phyloP scores from a whole-genome alignment of 805 yeast genomes.

The Starmerella sp. region DNA sequence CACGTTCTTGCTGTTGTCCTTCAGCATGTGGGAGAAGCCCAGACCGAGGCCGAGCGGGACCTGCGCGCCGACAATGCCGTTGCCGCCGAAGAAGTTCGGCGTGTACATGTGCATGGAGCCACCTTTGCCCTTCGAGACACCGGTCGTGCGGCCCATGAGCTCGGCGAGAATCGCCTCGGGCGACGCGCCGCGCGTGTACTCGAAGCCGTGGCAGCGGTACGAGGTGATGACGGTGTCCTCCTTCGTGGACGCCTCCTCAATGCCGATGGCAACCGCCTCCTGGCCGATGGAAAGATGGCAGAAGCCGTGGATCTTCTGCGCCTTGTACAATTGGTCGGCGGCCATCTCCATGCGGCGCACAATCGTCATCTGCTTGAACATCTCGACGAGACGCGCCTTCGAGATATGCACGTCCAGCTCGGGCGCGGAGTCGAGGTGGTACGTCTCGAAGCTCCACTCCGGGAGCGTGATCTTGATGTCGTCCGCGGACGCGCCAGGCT shows the following conservation, averaged over 20 bases:
- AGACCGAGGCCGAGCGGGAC: slow-evolving; percentile 97
- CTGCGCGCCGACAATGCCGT: slow-evolving; percentile 99
- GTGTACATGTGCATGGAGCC: slow-evolving; percentile 99
- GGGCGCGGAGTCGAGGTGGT: slow-evolving; percentile 58
- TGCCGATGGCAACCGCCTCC: slow-evolving; percentile 98
- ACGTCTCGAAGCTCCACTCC: slow-evolving; percentile 73
- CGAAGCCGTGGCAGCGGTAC: slow-evolving; percentile 98
- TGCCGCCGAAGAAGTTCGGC: slow-evolving; percentile 94
- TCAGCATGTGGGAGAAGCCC: slow-evolving; percentile 96
- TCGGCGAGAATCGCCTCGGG: slow-evolving; percentile 87
- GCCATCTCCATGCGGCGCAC: slow-evolving; percentile 97
- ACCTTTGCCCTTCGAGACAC: slow-evolving; percentile 96
- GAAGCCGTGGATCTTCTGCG: slow-evolving; percentile 97
- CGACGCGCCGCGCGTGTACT: slow-evolving; percentile 90
- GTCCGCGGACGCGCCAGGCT: slow-evolving; percentile 16
- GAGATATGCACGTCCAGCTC: slow-evolving; percentile 63
- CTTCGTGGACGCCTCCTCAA: slow-evolving; percentile 81
- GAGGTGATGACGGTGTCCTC: slow-evolving; percentile 89
- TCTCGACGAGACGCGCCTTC: slow-evolving; percentile 67
- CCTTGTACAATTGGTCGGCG: slow-evolving; percentile 93
- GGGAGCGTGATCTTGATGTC: slow-evolving; percentile 40
- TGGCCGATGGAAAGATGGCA: slow-evolving; percentile 98
- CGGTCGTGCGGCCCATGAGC: slow-evolving; percentile 90
- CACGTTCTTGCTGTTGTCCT: slow-evolving; percentile 53
- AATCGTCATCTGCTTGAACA: slow-evolving; percentile 93